Evolutionary conservation across 164 flowering plant species (phyloP).

Genomic region (Liquidambar formosana): DNA sequence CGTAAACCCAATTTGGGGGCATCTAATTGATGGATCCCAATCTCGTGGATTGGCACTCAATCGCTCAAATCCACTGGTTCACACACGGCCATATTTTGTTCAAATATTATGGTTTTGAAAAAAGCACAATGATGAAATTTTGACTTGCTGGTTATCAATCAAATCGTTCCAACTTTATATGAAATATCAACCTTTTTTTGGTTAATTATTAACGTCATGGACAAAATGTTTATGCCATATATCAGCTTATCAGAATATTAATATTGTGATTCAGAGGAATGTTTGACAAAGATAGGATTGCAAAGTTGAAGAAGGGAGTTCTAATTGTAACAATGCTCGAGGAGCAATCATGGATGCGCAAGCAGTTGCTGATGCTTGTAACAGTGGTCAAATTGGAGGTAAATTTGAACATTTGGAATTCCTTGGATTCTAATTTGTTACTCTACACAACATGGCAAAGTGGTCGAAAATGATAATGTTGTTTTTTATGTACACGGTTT

Average conservation of each 20-base stretch:
- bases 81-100: too few species aligned
- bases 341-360: slow-evolving; percentile 98
- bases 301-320: slow-evolving; percentile 93
- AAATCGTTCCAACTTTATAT: too few species aligned
- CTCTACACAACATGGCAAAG: too few species aligned
- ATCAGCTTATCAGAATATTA: not conserved
- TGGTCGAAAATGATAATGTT: too few species aligned
- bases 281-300: slow-evolving; percentile 82
- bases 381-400: slow-evolving; percentile 95
- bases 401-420: slow-evolving; percentile 6
- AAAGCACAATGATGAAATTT: too few species aligned
- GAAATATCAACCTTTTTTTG: too few species aligned
- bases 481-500: too few species aligned
- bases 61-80: not conserved
- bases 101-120: too few species aligned
- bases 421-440: not conserved
- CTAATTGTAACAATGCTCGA: slow-evolving; percentile 96
- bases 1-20: too few species aligned
- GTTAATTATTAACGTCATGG: too few species aligned
- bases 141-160: too few species aligned
- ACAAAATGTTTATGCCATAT: not conserved
- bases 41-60: not conserved
- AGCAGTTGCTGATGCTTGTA: slow-evolving; percentile 91
- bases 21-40: not conserved
- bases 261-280: slow-evolving; percentile 59